phyloP scores from a whole-genome alignment of 202 grass and related monocot species.

The Schoenoplectus tabernaemontani region DNA sequence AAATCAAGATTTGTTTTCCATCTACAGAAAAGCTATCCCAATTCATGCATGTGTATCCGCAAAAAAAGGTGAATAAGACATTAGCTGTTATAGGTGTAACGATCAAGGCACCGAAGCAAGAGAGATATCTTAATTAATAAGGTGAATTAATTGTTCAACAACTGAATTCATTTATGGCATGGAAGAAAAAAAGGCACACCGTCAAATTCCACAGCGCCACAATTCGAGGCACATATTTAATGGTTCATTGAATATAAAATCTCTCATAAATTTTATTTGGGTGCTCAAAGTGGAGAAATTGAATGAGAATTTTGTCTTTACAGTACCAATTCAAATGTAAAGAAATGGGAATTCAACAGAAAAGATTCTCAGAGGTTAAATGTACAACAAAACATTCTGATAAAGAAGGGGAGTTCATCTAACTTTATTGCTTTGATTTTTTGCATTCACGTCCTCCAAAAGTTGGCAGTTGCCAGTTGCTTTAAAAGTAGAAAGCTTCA shows the following conservation, averaged over 20 bases:
- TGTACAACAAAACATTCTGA: background rate
- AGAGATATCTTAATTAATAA: slow-evolving; percentile 6
- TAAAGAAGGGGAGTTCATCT: background rate
- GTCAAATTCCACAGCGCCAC: background rate
- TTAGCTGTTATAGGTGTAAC: slow-evolving; percentile 5
- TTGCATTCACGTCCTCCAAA: background rate
- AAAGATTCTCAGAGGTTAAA: background rate
- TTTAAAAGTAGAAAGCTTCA: background rate
- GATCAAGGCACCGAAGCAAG: slow-evolving; percentile 17
- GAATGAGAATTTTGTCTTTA: slow-evolving; percentile 17
- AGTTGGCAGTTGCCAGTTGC: slow-evolving; percentile 12
- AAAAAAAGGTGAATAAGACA: background rate
- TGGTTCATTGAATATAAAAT: background rate
- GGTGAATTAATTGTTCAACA: slow-evolving; percentile 1
- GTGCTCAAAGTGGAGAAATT: slow-evolving; percentile 1
- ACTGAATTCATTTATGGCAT: background rate
- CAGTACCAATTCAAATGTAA: background rate
- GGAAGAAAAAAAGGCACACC: background rate
- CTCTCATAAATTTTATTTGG: background rate
- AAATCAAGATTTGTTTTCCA: background rate
- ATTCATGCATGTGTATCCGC: background rate
- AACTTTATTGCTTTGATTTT: background rate
- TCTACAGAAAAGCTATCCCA: slow-evolving; percentile 8
- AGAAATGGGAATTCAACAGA: slow-evolving; percentile 9
- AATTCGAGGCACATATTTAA: slow-evolving; percentile 2